A percentile compares a stretch with the other conserved stretches of the same genome.
Evolutionary conservation across 805 yeast genomes (phyloP).

Genomic region (Clavispora vitiphila): DNA sequence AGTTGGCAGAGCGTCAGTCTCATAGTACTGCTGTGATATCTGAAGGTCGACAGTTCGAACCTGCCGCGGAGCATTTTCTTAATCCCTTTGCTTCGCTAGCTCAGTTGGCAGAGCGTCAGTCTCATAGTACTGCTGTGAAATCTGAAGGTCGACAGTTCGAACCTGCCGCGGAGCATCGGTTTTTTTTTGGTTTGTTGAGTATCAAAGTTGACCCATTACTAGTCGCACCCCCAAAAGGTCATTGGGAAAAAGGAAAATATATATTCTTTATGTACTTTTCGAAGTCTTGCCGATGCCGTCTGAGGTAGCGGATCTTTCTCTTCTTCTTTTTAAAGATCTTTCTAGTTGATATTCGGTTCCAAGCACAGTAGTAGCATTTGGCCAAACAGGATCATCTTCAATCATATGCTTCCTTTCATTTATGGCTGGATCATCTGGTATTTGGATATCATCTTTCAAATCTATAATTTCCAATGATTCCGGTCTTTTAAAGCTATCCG

Average conservation of each 20-base stretch:
- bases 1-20: conserved; percentile 6
- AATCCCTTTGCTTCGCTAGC: conserved; percentile 8
- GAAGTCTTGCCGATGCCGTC: background rate
- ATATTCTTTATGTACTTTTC: background rate
- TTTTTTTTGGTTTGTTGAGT: conserved; percentile 9
- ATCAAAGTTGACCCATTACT: background rate
- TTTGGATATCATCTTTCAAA: too few relatives aligned
- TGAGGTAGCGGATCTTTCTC: background rate
- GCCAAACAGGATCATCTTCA: background rate
- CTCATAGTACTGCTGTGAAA: conserved; percentile 18
- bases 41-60: conserved; percentile 46
- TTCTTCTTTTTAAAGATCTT: background rate
- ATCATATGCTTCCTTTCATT: background rate
- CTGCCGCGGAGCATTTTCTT: conserved; percentile 39
- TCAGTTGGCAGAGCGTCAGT: conserved; percentile 6
- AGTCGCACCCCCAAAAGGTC: too few relatives aligned
- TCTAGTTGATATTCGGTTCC: background rate
- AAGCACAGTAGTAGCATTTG: background rate
- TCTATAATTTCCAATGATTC: too few relatives aligned
- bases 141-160: conserved; percentile 46
- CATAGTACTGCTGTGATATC: conserved; percentile 23
- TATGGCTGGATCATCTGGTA: too few relatives aligned
- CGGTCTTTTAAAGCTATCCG: too few relatives aligned
- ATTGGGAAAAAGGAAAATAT: too few relatives aligned
- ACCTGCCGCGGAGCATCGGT: conserved; percentile 41